Evolutionary conservation across 2,329 filamentous ascomycete species (phyloP).

Genomic region (Diaporthe humulicola): DNA sequence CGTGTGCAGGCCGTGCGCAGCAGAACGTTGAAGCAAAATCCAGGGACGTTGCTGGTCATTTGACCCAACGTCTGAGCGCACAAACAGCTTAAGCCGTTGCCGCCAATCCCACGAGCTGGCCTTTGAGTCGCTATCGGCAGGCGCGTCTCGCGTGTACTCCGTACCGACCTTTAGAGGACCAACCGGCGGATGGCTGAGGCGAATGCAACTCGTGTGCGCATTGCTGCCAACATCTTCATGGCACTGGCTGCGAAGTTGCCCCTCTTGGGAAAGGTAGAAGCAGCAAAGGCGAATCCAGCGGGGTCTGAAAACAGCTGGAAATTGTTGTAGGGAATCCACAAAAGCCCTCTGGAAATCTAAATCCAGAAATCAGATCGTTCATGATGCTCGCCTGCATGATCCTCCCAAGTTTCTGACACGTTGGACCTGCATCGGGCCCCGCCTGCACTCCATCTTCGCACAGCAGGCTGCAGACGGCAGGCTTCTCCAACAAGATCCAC

Average conservation of each 20-base stretch:
- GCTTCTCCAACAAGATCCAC: constrained; percentile 3
- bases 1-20: constrained; percentile 14
- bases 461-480: constrained; percentile 20
- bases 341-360: constrained; percentile 6
- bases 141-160: neutral
- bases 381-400: constrained; percentile 33
- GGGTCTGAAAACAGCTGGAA: constrained; percentile 2
- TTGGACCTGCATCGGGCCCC: constrained; percentile 15
- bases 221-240: neutral
- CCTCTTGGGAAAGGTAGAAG: neutral
- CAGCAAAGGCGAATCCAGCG: neutral
- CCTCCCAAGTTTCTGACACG: constrained; percentile 23
- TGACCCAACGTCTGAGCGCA: constrained; percentile 26
- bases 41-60: constrained; percentile 3
- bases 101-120: neutral
- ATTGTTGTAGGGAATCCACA: neutral
- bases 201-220: neutral
- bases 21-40: constrained; percentile 16
- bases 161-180: neutral
- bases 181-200: neutral
- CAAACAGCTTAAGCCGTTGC: neutral
- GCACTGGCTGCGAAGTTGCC: neutral
- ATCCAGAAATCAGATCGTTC: constrained; percentile 17
- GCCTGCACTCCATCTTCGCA: constrained; percentile 22
- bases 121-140: neutral